Percentiles rank a stretch among this genome's conserved stretches.
These are phyloP conservation scores for Arthrobotrys conoides DNA, from an alignment of 2,329 filamentous ascomycete genomes.

Conservation along the genomic window DNA sequence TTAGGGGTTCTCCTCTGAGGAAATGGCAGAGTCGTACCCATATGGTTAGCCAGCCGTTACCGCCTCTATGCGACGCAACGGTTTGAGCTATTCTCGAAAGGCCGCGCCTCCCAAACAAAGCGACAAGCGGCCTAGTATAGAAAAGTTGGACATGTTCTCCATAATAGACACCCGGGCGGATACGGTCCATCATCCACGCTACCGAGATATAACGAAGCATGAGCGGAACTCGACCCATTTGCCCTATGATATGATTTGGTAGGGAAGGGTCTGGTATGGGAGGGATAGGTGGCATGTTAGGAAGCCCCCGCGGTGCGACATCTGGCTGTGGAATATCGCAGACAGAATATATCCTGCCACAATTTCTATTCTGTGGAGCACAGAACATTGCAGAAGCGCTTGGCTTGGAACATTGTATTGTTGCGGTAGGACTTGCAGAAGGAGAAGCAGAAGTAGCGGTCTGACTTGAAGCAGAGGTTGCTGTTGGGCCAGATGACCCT, in stretches of 20 bases:
- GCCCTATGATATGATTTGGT: background rate
- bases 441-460: slow-evolving; percentile 1
- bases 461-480: background rate
- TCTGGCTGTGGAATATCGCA: slow-evolving; percentile 18
- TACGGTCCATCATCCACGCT: slow-evolving; percentile 16
- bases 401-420: slow-evolving; percentile 12
- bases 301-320: slow-evolving; percentile 15
- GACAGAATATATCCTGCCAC: slow-evolving; percentile 14
- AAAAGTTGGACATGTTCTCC: slow-evolving; percentile 18
- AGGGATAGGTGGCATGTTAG: background rate
- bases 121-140: slow-evolving; percentile 11
- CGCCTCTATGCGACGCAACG: slow-evolving; percentile 8
- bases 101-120: slow-evolving; percentile 7
- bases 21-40: slow-evolving; percentile 18
- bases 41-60: slow-evolving; percentile 31
- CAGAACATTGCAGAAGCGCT: background rate
- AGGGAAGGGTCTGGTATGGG: slow-evolving; percentile 19
- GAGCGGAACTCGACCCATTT: background rate
- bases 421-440: slow-evolving; percentile 6
- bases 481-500: background rate
- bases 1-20: background rate
- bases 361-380: slow-evolving; percentile 35
- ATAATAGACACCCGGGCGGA: slow-evolving; percentile 2
- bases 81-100: slow-evolving; percentile 15
- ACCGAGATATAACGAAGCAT: slow-evolving; percentile 20